phyloP scores from a whole-genome alignment of 495 filamentous ascomycete genomes.

The Xylaria intraflava region DNA sequence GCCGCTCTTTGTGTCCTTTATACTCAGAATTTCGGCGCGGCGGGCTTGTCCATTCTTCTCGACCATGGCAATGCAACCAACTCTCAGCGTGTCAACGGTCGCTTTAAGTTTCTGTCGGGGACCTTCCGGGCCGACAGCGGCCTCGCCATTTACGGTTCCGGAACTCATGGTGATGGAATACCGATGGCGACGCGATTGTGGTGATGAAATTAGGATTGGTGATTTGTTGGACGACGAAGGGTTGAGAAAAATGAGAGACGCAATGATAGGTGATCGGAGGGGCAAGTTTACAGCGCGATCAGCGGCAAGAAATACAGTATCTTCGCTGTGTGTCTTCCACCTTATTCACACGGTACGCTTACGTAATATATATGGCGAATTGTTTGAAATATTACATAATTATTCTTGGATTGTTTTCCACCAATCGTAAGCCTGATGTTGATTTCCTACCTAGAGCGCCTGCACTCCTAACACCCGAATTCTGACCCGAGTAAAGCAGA shows the following conservation, averaged over 20 bases:
- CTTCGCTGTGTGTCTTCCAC: neutral
- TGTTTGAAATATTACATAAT: neutral
- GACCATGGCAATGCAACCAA: constrained; percentile 47
- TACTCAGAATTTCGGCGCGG: constrained; percentile 88
- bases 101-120: constrained; percentile 68
- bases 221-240: neutral
- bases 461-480: neutral
- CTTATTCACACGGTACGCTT: neutral
- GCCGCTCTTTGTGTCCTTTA: constrained; percentile 74
- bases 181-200: constrained; percentile 4
- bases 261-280: constrained; percentile 17
- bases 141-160: constrained; percentile 31
- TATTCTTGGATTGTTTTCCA: too few species aligned
- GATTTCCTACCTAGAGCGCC: neutral
- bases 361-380: neutral
- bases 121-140: constrained; percentile 38
- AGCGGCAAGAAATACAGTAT: neutral
- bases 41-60: constrained; percentile 70
- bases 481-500: neutral
- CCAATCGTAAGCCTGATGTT: neutral
- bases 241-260: neutral
- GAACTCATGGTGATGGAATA: constrained; percentile 41
- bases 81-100: constrained; percentile 63
- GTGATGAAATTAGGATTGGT: constrained; percentile 16
- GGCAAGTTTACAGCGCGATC: constrained; percentile 13